Evolutionary conservation across 1,284 basidiomycete genomes (phyloP).

Genomic region (Microbotryomycetes sp.): DNA sequence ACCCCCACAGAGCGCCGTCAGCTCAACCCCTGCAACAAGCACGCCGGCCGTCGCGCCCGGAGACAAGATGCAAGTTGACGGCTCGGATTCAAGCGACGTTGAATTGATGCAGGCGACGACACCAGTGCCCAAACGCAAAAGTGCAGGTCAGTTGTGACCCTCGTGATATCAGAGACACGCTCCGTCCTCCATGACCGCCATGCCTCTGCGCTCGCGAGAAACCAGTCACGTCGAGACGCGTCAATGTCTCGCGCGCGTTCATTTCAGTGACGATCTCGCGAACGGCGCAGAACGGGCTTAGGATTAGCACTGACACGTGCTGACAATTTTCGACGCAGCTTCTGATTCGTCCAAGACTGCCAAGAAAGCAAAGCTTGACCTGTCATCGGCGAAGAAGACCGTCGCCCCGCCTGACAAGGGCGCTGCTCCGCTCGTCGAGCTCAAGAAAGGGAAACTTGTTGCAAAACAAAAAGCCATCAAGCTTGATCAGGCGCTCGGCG

Average conservation of each 20-base stretch:
- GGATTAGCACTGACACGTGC: not conserved
- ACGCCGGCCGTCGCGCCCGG: not conserved
- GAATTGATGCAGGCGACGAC: not conserved
- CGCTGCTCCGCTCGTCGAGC: conserved; percentile 32
- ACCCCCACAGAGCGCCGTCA: not conserved
- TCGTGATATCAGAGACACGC: not conserved
- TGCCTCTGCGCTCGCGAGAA: not conserved
- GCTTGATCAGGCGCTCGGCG: conserved; percentile 68
- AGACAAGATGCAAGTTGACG: not conserved
- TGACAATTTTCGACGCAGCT: not conserved
- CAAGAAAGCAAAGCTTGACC: not conserved
- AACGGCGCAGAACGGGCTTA: not conserved
- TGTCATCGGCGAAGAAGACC: not conserved
- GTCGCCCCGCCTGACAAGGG: conserved; percentile 1
- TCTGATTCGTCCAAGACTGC: not conserved
- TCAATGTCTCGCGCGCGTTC: no score
- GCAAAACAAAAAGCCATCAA: conserved; percentile 70
- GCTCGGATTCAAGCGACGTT: not conserved
- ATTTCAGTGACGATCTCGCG: not conserved
- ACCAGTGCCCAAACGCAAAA: not conserved
- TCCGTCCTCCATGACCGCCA: conserved; percentile 8
- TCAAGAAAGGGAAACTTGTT: conserved; percentile 57
- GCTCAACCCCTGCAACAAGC: not conserved
- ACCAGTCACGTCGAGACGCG: conserved; percentile 2
- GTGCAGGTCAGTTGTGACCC: not conserved